Conservation (phyloP, 2,329 filamentous ascomycete species). For the Alternaria brassicae region DNA sequence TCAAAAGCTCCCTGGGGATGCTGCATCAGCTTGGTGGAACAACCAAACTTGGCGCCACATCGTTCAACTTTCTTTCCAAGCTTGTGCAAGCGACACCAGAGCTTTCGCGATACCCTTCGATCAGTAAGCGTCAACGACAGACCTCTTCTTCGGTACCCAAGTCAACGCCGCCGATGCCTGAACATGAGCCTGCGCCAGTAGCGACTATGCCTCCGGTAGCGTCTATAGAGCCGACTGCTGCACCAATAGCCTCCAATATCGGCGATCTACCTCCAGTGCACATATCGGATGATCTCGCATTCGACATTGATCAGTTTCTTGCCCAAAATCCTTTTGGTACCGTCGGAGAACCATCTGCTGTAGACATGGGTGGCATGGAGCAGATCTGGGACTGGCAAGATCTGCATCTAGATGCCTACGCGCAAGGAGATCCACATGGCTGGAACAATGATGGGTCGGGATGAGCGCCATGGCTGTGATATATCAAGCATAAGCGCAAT, state of each 20-base stretch:
- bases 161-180: neutral
- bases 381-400: constrained; percentile 44
- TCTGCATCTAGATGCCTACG: constrained; percentile 31
- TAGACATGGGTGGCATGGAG: constrained; percentile 44
- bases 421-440: neutral
- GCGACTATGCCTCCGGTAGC: neutral
- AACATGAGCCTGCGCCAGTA: neutral
- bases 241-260: neutral
- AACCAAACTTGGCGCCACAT: constrained; percentile 40
- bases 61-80: constrained; percentile 42
- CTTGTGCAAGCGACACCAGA: constrained; percentile 39
- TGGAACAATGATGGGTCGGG: neutral
- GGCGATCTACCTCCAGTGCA: neutral
- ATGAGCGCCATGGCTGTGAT: neutral
- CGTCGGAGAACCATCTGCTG: constrained; percentile 6
- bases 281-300: constrained; percentile 27
- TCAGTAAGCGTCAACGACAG: constrained; percentile 29
- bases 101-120: constrained; percentile 21
- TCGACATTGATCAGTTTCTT: constrained; percentile 42
- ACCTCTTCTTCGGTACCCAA: constrained; percentile 2
- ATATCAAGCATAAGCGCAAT: neutral
- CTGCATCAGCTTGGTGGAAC: constrained; percentile 39
- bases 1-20: constrained; percentile 44
- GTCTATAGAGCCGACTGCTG: neutral
- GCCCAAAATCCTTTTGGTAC: constrained; percentile 35